phyloP scores from a whole-genome alignment of 1,139 yeast genomes.

The Magnusiomyces ingens region DNA sequence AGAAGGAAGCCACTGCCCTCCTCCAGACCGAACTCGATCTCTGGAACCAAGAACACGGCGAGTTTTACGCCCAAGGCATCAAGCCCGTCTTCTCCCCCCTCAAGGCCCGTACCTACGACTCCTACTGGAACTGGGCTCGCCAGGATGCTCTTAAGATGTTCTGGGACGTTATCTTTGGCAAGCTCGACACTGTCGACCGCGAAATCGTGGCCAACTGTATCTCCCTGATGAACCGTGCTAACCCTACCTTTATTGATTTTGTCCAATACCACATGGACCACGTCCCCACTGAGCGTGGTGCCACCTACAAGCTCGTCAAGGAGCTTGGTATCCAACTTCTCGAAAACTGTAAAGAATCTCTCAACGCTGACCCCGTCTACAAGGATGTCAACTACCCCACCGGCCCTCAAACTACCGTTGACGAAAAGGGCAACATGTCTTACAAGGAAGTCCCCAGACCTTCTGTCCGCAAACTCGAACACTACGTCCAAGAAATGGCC shows the following conservation, averaged over 20 bases:
- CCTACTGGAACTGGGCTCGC: slow-evolving; percentile 99
- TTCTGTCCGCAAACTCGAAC: slow-evolving; percentile 88
- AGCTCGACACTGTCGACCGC: slow-evolving; percentile 81
- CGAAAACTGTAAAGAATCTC: slow-evolving; percentile 88
- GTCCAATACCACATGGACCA: slow-evolving; percentile 97
- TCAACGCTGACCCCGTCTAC: slow-evolving; percentile 79
- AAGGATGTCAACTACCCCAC: slow-evolving; percentile 92
- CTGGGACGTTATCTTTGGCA: slow-evolving; percentile 92
- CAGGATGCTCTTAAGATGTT: slow-evolving; percentile 93
- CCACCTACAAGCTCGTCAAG: slow-evolving; percentile 80
- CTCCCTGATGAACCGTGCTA: slow-evolving; percentile 95
- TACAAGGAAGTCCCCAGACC: slow-evolving; percentile 85
- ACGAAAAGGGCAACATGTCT: slow-evolving; percentile 76
- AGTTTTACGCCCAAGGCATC: slow-evolving; percentile 86
- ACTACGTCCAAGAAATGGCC: slow-evolving; percentile 95
- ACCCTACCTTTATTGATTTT: slow-evolving; percentile 86
- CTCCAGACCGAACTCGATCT: slow-evolving; percentile 87
- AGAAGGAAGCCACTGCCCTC: slow-evolving; percentile 76
- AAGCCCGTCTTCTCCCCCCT: slow-evolving; percentile 82
- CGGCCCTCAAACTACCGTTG: slow-evolving; percentile 87
- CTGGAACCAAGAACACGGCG: slow-evolving; percentile 94
- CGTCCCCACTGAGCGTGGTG: slow-evolving; percentile 85
- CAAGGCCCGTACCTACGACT: slow-evolving; percentile 93
- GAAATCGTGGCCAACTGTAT: slow-evolving; percentile 95
- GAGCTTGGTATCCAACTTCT: slow-evolving; percentile 86